Percentiles rank a stretch among this genome's conserved stretches.
phyloP scores from a whole-genome alignment of 768 basidiomycete genomes.

The Neoboletus brunneissimus region DNA sequence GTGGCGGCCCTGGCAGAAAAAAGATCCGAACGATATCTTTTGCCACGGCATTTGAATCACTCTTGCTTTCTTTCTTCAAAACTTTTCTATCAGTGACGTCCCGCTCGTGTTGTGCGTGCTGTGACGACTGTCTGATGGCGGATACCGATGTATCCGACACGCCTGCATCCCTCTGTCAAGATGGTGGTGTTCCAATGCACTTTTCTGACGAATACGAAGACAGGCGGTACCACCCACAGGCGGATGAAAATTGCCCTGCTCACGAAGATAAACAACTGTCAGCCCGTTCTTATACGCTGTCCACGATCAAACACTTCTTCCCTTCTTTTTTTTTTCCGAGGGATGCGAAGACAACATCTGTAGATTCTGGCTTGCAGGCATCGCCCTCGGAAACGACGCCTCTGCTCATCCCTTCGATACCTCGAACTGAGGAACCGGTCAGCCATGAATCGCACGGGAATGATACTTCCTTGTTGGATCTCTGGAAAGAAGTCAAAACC shows the following conservation, averaged over 20 bases:
- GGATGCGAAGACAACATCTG: neutral
- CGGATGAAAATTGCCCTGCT: conserved; percentile 8
- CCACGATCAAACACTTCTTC: conserved; percentile 4
- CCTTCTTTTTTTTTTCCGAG: neutral
- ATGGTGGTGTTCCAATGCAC: conserved; percentile 54
- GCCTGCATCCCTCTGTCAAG: conserved; percentile 50
- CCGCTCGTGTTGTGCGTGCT: neutral
- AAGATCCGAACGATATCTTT: neutral
- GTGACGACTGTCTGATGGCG: neutral
- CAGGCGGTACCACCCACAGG: conserved; percentile 1
- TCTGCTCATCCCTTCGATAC: conserved; percentile 50
- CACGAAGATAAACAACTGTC: neutral
- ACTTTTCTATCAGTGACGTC: neutral
- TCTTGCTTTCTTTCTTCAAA: neutral
- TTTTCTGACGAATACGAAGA: conserved; percentile 36
- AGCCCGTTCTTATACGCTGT: neutral
- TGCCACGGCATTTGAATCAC: neutral
- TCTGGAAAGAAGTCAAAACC: conserved; percentile 30
- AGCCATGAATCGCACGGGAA: conserved; percentile 35
- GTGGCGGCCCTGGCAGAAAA: neutral
- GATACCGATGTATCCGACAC: neutral
- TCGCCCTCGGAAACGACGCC: conserved; percentile 51
- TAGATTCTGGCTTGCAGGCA: neutral
- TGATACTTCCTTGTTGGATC: conserved; percentile 9
- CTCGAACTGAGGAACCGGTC: conserved; percentile 39